Conservation (phyloP, 2,329 filamentous ascomycete genomes). For the Aspergillus cejpii region DNA sequence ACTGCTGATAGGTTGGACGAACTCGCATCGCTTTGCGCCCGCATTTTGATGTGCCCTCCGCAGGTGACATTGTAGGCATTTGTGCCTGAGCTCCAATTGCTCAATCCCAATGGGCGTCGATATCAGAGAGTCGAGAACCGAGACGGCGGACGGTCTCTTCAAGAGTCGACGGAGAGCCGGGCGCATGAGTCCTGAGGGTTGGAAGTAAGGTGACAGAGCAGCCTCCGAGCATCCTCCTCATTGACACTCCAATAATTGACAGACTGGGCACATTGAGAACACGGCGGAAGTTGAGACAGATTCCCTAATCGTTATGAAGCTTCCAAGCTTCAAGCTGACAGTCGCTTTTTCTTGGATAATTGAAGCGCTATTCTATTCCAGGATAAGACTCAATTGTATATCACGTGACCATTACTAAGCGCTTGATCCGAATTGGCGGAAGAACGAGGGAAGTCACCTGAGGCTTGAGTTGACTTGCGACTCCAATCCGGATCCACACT, state of each 20-base stretch:
- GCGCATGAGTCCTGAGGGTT: conserved; percentile 32
- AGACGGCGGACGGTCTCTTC: conserved; percentile 39
- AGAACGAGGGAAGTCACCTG: conserved; percentile 30
- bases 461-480: conserved; percentile 13
- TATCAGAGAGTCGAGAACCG: conserved; percentile 32
- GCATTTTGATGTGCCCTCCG: conserved; percentile 12
- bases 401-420: conserved; percentile 22
- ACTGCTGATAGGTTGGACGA: conserved; percentile 2
- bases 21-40: conserved; percentile 4
- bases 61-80: conserved; percentile 27
- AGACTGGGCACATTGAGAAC: conserved; percentile 2
- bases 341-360: conserved; percentile 8
- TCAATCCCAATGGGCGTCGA: conserved; percentile 29
- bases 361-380: background rate
- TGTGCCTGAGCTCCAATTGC: conserved; percentile 23
- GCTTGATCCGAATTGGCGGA: conserved; percentile 23
- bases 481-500: conserved; percentile 23
- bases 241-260: conserved; percentile 1
- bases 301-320: conserved; percentile 1
- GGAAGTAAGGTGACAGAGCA: conserved; percentile 11
- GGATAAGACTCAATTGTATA: background rate
- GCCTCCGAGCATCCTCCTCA: conserved; percentile 27
- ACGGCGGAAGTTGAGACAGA: background rate
- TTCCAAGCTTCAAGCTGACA: background rate
- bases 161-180: conserved; percentile 40